Conservation (phyloP, 495 filamentous ascomycete genomes). For the Geopyxis carbonaria region DNA sequence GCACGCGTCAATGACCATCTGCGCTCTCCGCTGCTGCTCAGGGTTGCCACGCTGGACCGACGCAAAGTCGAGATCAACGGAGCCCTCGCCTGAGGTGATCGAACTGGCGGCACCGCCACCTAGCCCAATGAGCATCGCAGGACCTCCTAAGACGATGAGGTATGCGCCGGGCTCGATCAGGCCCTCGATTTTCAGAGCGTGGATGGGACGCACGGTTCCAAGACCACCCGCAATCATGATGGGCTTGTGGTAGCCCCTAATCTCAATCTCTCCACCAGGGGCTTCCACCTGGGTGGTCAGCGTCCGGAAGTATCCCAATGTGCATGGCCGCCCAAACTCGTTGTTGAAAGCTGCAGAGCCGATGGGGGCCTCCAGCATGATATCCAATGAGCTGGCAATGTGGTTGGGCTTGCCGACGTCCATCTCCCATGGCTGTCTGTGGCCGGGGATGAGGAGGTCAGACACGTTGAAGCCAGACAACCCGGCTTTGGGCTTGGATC, state of each 20-base stretch:
- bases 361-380: slow-evolving; percentile 93
- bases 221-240: slow-evolving; percentile 98
- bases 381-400: slow-evolving; percentile 81
- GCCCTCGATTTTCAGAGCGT: slow-evolving; percentile 64
- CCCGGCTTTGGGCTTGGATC: slow-evolving; percentile 84
- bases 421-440: slow-evolving; percentile 70
- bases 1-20: slow-evolving; percentile 93
- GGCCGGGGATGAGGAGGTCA: slow-evolving; percentile 71
- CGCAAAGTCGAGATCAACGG: slow-evolving; percentile 82
- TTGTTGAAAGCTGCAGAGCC: slow-evolving; percentile 94
- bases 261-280: slow-evolving; percentile 45
- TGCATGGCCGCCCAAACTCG: slow-evolving; percentile 88
- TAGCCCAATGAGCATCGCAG: slow-evolving; percentile 92
- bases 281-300: slow-evolving; percentile 49
- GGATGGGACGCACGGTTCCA: slow-evolving; percentile 84
- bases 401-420: slow-evolving; percentile 80
- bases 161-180: slow-evolving; percentile 68
- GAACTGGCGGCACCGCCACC: slow-evolving; percentile 91
- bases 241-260: slow-evolving; percentile 90
- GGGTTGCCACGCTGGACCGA: slow-evolving; percentile 91
- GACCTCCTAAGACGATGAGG: slow-evolving; percentile 82
- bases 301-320: slow-evolving; percentile 77
- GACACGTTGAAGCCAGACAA: slow-evolving; percentile 88
- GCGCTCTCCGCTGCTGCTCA: slow-evolving; percentile 83
- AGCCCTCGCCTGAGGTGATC: slow-evolving; percentile 71